A percentile compares a stretch with the other conserved stretches of the same genome.
phyloP scores from a whole-genome alignment of 192 early-diverging fungal species.

The Backusella parvicylindrica region DNA sequence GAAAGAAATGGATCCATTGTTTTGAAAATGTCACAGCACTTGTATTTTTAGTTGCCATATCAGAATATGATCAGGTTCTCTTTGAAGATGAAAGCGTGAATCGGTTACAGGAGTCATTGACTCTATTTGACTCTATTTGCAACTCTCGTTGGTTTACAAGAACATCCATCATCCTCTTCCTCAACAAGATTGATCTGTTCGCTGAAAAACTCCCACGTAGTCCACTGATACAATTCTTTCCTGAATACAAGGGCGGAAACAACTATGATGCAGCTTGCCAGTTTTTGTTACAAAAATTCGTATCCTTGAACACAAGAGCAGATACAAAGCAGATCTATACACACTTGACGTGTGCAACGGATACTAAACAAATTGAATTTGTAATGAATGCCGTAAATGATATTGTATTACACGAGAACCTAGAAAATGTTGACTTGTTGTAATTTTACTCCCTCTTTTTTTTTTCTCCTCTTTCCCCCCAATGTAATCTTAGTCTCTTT shows the following conservation, averaged over 20 bases:
- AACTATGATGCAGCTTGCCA: constrained; percentile 75
- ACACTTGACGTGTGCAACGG: constrained; percentile 86
- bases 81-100: constrained; percentile 96
- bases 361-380: constrained; percentile 84
- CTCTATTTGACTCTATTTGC: constrained; percentile 96
- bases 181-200: constrained; percentile 99
- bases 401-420: constrained; percentile 83
- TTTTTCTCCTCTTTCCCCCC: background rate
- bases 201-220: constrained; percentile 81
- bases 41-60: constrained; percentile 93
- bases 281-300: constrained; percentile 79
- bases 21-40: constrained; percentile 97
- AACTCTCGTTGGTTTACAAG: constrained; percentile 96
- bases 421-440: constrained; percentile 74
- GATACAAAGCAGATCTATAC: constrained; percentile 85
- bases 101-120: constrained; percentile 95
- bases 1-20: constrained; percentile 99
- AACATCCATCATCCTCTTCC: constrained; percentile 97
- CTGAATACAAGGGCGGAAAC: constrained; percentile 75
- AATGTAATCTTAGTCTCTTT: background rate
- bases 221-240: constrained; percentile 87
- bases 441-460: constrained; percentile 39
- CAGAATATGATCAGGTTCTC: constrained; percentile 93
- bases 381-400: constrained; percentile 91
- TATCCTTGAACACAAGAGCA: constrained; percentile 66